A percentile compares a stretch with the other conserved stretches of the same genome.
These are phyloP conservation scores for Dioszegia hungarica DNA, from an alignment of 768 basidiomycete species.

Conservation along the genomic window DNA sequence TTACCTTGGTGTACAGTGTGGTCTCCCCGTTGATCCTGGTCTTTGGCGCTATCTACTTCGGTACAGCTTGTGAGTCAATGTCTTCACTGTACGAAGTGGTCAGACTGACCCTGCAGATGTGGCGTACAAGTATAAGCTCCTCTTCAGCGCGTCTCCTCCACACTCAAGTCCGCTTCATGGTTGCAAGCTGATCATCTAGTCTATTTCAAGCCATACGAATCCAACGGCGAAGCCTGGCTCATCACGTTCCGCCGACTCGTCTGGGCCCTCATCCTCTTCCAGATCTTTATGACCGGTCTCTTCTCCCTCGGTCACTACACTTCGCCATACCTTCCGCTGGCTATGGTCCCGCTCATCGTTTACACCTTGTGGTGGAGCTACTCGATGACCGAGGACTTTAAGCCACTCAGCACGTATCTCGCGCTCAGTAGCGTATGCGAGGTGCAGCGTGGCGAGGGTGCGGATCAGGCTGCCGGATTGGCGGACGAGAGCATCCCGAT, in stretches of 20 bases:
- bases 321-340: slow-evolving; percentile 52
- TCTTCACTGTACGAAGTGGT: no score
- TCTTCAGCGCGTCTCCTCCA: slow-evolving; percentile 66
- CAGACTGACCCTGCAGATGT: slow-evolving; percentile 55
- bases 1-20: slow-evolving; percentile 91
- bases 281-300: slow-evolving; percentile 94
- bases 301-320: slow-evolving; percentile 65
- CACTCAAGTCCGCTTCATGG: background rate
- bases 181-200: slow-evolving; percentile 54
- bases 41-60: slow-evolving; percentile 94
- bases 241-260: slow-evolving; percentile 87
- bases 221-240: slow-evolving; percentile 95
- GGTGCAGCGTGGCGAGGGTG: slow-evolving; percentile 82
- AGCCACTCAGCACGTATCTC: slow-evolving; percentile 72
- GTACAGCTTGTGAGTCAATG: slow-evolving; percentile 59
- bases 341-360: slow-evolving; percentile 69
- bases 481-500: slow-evolving; percentile 76
- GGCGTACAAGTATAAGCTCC: slow-evolving; percentile 95
- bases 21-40: slow-evolving; percentile 91
- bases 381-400: slow-evolving; percentile 64
- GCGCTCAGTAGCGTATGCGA: slow-evolving; percentile 70
- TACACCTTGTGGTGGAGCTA: slow-evolving; percentile 77
- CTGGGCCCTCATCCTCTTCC: slow-evolving; percentile 88
- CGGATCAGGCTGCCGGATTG: slow-evolving; percentile 68
- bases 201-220: slow-evolving; percentile 98